These are phyloP conservation scores for Cytospora paraplurivora DNA, from an alignment of 2,329 filamentous ascomycete genomes.

Conservation along the genomic window DNA sequence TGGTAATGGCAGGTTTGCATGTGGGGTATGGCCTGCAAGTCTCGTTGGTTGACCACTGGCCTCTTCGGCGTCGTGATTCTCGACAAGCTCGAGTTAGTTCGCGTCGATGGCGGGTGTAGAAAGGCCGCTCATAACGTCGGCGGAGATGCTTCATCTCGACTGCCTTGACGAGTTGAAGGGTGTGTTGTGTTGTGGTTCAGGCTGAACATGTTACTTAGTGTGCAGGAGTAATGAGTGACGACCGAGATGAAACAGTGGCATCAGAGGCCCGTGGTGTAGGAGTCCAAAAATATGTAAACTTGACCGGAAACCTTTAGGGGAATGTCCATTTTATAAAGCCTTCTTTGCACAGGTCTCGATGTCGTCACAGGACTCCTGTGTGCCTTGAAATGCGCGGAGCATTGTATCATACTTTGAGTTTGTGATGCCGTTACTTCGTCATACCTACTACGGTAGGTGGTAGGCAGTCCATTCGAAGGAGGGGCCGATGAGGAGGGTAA, in stretches of 20 bases:
- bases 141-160: background rate
- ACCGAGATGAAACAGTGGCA: background rate
- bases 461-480: background rate
- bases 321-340: background rate
- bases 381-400: background rate
- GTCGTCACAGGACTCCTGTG: slow-evolving; percentile 13
- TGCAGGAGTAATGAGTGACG: slow-evolving; percentile 15
- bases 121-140: background rate
- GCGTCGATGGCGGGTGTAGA: background rate
- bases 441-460: slow-evolving; percentile 2
- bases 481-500: background rate
- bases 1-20: background rate
- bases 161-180: background rate
- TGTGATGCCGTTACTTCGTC: slow-evolving; percentile 16
- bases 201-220: background rate
- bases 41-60: background rate
- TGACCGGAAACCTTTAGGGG: background rate
- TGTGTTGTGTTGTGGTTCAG: background rate
- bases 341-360: background rate
- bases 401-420: background rate
- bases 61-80: background rate
- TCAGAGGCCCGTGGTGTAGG: background rate
- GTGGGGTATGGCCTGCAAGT: background rate
- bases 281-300: background rate
- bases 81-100: background rate